These are phyloP conservation scores for Dendrobium huoshanense DNA, from an alignment of 106 monocot species.

Conservation along the genomic window DNA sequence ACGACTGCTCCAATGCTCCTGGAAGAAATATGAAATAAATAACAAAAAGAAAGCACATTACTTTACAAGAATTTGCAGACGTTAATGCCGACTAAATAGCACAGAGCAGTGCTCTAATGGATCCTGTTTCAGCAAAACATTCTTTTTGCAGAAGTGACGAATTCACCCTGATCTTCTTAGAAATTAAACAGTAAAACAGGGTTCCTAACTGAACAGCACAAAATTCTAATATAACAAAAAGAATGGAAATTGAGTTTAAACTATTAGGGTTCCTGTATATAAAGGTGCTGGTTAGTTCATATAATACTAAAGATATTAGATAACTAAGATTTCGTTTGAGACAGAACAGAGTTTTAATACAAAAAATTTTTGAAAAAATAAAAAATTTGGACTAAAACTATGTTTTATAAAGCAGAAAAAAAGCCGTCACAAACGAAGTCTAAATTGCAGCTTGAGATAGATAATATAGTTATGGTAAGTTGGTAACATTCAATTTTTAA, in stretches of 20 bases:
- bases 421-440: too few relatives aligned
- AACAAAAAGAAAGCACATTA: too few relatives aligned
- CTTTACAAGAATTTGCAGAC: too few relatives aligned
- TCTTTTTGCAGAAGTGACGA: background rate
- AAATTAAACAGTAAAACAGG: background rate
- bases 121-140: too few relatives aligned
- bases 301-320: background rate
- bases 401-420: too few relatives aligned
- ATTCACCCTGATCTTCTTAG: background rate
- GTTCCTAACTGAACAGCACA: background rate
- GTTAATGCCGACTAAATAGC: too few relatives aligned
- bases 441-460: background rate
- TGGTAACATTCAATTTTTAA: background rate
- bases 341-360: too few relatives aligned
- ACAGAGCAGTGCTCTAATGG: too few relatives aligned
- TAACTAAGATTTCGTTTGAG: background rate
- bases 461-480: background rate
- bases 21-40: background rate
- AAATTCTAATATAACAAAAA: background rate
- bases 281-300: background rate
- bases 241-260: background rate
- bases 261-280: background rate
- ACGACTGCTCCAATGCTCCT: slow-evolving; percentile 72
- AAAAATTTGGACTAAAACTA: too few relatives aligned
- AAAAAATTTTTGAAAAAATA: too few relatives aligned